Evolutionary conservation across 805 yeast genomes (phyloP).

Genomic region (Maudiozyma barnettii): DNA sequence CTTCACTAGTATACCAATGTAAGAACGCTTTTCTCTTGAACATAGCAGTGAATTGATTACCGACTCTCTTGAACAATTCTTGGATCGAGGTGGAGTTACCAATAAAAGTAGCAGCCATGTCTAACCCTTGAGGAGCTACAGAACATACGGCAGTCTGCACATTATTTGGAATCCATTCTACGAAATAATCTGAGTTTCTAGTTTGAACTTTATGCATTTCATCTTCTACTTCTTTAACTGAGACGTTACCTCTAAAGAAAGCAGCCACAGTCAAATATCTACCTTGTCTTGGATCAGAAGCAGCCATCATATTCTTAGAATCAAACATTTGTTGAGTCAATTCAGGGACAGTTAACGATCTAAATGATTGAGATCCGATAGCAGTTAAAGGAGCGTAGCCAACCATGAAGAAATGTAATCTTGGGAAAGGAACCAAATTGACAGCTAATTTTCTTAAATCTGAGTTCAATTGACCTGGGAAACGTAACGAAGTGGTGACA

Average conservation of each 20-base stretch:
- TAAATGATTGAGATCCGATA: conserved; percentile 68
- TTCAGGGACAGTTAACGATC: conserved; percentile 81
- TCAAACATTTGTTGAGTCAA: conserved; percentile 91
- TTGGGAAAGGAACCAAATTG: conserved; percentile 89
- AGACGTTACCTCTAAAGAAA: conserved; percentile 87
- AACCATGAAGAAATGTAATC: conserved; percentile 91
- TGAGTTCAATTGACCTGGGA: conserved; percentile 90
- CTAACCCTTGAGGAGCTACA: conserved; percentile 76
- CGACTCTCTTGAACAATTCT: conserved; percentile 81
- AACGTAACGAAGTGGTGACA: conserved; percentile 86
- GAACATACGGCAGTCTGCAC: conserved; percentile 91
- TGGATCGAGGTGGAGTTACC: conserved; percentile 91
- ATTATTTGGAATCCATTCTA: conserved; percentile 93
- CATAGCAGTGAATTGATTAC: conserved; percentile 86
- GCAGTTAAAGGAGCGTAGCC: conserved; percentile 91
- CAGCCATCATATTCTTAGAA: conserved; percentile 92
- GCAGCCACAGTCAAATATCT: conserved; percentile 90
- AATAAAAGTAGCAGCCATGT: conserved; percentile 85
- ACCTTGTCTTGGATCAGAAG: conserved; percentile 83
- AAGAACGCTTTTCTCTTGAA: conserved; percentile 89
- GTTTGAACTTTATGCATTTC: conserved; percentile 80
- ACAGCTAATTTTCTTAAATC: conserved; percentile 91
- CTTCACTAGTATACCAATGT: conserved; percentile 93
- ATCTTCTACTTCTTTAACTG: conserved; percentile 89
- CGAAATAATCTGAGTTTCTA: conserved; percentile 73